These are phyloP conservation scores for Candida ovalis DNA, from an alignment of 805 yeast species.

Conservation along the genomic window DNA sequence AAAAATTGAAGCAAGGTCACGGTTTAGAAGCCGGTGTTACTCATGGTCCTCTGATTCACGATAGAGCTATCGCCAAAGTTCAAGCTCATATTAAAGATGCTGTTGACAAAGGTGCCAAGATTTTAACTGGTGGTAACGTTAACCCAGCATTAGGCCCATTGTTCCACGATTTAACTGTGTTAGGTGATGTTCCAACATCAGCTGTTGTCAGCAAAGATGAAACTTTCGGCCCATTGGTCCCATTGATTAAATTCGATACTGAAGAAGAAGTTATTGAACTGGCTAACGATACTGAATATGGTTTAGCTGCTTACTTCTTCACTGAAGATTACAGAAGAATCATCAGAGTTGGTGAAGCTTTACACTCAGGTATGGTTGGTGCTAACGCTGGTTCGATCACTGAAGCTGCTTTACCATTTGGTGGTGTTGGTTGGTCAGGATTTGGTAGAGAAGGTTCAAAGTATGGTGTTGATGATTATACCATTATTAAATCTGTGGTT, in stretches of 20 bases:
- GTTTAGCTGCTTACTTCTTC: constrained; percentile 75
- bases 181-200: constrained; percentile 53
- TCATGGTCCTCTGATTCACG: constrained; percentile 75
- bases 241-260: constrained; percentile 58
- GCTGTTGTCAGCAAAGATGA: constrained; percentile 66
- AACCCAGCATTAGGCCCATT: constrained; percentile 54
- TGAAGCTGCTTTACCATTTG: constrained; percentile 67
- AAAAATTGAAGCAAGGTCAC: constrained; percentile 51
- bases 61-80: constrained; percentile 59
- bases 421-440: constrained; percentile 77
- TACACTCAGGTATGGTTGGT: constrained; percentile 81
- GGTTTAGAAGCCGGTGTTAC: constrained; percentile 58
- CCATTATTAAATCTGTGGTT: constrained; percentile 61
- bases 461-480: constrained; percentile 73
- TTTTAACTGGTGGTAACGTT: constrained; percentile 57
- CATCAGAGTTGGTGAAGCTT: constrained; percentile 58
- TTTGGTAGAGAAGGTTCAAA: constrained; percentile 79
- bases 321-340: constrained; percentile 52
- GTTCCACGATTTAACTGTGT: constrained; percentile 66
- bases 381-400: constrained; percentile 72
- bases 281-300: constrained; percentile 69
- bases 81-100: constrained; percentile 64
- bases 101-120: constrained; percentile 55
- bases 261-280: constrained; percentile 58
- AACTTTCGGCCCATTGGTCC: constrained; percentile 80